Evolutionary conservation across 129 eudicot species (phyloP), one percentile per base, ranked within the genome.

Genomic region (Pseudognaphalium luteoalbum): DNA sequence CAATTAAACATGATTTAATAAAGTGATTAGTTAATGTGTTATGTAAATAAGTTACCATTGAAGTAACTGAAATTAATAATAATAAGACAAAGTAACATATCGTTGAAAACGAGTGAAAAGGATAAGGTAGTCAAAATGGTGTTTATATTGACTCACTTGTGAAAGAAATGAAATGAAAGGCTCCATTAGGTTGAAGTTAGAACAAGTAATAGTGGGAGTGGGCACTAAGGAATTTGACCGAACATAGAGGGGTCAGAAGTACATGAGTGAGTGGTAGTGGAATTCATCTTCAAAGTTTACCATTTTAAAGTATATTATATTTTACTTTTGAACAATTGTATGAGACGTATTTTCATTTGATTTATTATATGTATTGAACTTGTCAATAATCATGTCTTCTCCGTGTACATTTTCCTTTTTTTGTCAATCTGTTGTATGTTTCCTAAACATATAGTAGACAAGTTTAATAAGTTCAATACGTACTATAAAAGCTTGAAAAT

Each of bases 141-240:
- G 62, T 52, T 69, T 67, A 58, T 80, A 78, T 73, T 50, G 72
- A 72, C 73, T 72, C 81, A 28, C 68, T 52, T 60, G 61, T 76
- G 81, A 81, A 81, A 81, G 74, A 72, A 76, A 58, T 50, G 74
- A 41, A 76, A 81, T 50, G 74, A 41, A 76, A 81, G 74, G 85
- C 70, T 76, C 74, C 74, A 66, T 47, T 47, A 14, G 54, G 17
- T 12, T 47, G 54, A 42, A 42, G 50, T 56, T 71, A n/a, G 74
- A 79, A 76, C 77, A 71, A 61, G 56, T 70, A 47, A 35, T 19
- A 76, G 78, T 76, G 74, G 79, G 63, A 76, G 78, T 81, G 85
- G 81, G 69, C 85, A 81, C 85, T 76, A 25, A 70, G 54, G 69
- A 81, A 76, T 81, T 81, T 25, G 28, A 25, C 28, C 28, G 81